Evolutionary conservation across 768 basidiomycete species (phyloP).

Genomic region (Hydnomerulius pinastri): DNA sequence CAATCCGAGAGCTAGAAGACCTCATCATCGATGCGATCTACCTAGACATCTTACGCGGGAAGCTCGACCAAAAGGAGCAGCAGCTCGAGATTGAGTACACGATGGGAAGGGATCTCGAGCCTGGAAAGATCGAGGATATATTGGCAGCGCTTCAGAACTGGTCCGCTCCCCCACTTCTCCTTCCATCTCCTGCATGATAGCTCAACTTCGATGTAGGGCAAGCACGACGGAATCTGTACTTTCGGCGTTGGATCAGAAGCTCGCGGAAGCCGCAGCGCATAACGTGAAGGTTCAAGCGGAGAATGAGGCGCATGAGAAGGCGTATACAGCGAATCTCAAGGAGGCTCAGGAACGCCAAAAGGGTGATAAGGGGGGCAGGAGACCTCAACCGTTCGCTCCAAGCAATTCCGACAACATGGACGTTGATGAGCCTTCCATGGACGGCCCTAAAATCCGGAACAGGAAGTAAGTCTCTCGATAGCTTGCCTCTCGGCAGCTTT

Average conservation of each 20-base stretch:
- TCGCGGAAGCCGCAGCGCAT: slow-evolving; percentile 54
- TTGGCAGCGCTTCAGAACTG: slow-evolving; percentile 66
- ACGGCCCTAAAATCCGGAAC: slow-evolving; percentile 51
- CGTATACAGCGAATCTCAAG: slow-evolving; percentile 53
- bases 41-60: slow-evolving; percentile 84
- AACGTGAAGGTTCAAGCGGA: slow-evolving; percentile 39
- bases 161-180: slow-evolving; percentile 39
- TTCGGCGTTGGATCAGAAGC: slow-evolving; percentile 69
- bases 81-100: slow-evolving; percentile 92
- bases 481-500: background rate
- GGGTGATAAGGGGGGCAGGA: slow-evolving; percentile 47
- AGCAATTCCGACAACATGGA: slow-evolving; percentile 54
- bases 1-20: slow-evolving; percentile 90
- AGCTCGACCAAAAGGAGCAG: slow-evolving; percentile 89
- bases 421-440: slow-evolving; percentile 58
- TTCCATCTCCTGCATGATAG: background rate
- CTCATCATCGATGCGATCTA: slow-evolving; percentile 98
- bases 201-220: slow-evolving; percentile 48
- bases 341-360: slow-evolving; percentile 67
- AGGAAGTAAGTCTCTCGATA: slow-evolving; percentile 51
- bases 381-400: slow-evolving; percentile 18
- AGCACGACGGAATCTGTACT: slow-evolving; percentile 71
- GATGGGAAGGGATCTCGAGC: slow-evolving; percentile 89
- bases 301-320: slow-evolving; percentile 58
- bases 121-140: slow-evolving; percentile 62